Evolutionary conservation across 768 basidiomycete species (phyloP), one percentile per base, ranked within the genome.

Genomic region (Tylopilus subfusipes): DNA sequence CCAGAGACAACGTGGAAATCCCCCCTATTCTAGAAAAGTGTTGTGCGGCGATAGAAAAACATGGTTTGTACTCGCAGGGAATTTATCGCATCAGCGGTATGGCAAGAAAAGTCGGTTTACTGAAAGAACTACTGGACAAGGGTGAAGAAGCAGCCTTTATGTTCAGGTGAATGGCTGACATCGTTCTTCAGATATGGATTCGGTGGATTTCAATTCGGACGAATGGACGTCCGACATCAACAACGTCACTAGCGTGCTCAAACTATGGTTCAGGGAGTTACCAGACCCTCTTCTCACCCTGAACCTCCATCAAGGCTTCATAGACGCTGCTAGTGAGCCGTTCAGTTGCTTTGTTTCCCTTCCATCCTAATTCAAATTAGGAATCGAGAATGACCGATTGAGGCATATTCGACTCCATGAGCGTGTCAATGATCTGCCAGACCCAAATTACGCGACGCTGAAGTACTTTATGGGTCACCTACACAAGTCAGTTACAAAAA

Each of bases 391-490:
- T 65, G 95, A 97, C 61, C 84, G 96, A 48, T 75, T 98, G 60
- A 83, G 96, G 55, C 96, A 98, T 64, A 98, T 99, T 59, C 84
- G 95, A 47, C 75, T 98, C 49, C 97, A 99, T 65, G 97, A 98
- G 67, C 85, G 94, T 43, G 94, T 99, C 43, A 99, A 99, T 64
- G 96, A 98, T 60, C 79, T 99, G 50, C 96, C 97, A 13, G 97
- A 99, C 73, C 83, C 97, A n/a, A 98, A 98, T 71, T 99, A 99
- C 65, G 92, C 97, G 2, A 96, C 96, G 2, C 78, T 98, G 48
- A 98, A 98, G 68, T 97, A 82, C 70, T 89, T 98, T 71, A 78
- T 99, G 78, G 93, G 91, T 13, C 97, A 99, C 73, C 76, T 99
- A 57, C 81, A 98, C 73, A 84, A 81, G 95, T 96, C 61, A 53